Percentiles rank a stretch among this genome's conserved stretches.
These are phyloP conservation scores for Mortierella sp. DNA, from an alignment of 371 early-diverging fungal genomes.

Conservation along the genomic window DNA sequence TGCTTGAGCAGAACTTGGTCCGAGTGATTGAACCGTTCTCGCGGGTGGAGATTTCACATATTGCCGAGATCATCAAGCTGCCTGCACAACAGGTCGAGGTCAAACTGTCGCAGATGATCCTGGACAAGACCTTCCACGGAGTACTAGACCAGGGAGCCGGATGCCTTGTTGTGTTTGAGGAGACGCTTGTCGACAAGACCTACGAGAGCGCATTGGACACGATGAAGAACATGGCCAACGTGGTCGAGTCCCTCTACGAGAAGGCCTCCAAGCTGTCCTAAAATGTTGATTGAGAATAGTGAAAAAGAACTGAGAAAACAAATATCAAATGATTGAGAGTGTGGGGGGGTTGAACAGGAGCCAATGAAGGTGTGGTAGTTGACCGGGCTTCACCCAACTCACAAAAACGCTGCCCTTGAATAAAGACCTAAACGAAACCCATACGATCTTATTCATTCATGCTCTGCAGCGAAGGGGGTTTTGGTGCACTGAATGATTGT, in stretches of 20 bases:
- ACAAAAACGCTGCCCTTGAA: not conserved
- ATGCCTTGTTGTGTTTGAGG: slow-evolving; percentile 94
- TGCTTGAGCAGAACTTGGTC: slow-evolving; percentile 97
- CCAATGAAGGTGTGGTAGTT: not conserved
- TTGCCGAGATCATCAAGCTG: slow-evolving; percentile 93
- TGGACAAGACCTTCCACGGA: slow-evolving; percentile 96
- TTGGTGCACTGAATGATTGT: not conserved
- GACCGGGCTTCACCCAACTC: not conserved
- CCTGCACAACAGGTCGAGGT: slow-evolving; percentile 93
- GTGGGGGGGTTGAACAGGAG: not conserved
- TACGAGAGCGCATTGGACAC: slow-evolving; percentile 95
- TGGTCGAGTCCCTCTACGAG: slow-evolving; percentile 94
- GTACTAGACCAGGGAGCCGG: slow-evolving; percentile 98
- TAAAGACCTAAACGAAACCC: slow-evolving; percentile 3
- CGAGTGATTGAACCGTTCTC: slow-evolving; percentile 99
- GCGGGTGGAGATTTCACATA: slow-evolving; percentile 95
- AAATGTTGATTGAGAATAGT: not conserved
- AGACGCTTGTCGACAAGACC: slow-evolving; percentile 88
- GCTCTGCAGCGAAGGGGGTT: not conserved
- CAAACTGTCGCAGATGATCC: slow-evolving; percentile 98
- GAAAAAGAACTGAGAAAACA: not conserved
- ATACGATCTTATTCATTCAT: not conserved
- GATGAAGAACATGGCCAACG: slow-evolving; percentile 94
- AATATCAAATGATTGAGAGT: not conserved
- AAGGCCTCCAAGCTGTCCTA: slow-evolving; percentile 73